Evolutionary conservation across 2,329 filamentous ascomycete species (phyloP), one percentile per base, ranked within the genome.

Genomic region (Coniochaeta sp.): DNA sequence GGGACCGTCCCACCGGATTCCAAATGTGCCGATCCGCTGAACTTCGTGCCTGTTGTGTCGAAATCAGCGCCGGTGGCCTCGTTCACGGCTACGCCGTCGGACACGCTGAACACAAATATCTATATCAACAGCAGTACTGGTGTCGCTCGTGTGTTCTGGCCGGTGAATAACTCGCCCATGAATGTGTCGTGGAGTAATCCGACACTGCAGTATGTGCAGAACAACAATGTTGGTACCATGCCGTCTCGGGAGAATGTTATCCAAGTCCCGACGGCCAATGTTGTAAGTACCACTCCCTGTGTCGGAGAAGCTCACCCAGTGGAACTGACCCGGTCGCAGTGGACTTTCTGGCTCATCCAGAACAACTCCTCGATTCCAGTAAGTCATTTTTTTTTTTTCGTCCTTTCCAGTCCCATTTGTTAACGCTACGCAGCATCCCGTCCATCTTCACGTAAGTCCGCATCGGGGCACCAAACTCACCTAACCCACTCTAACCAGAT

Each of bases 371-470:
- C 59, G 8, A 31, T 65, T 22, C 59, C 67, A 17, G 38, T 40
- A 40, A 40, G 38, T 9, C 17, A 40, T 40, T 40, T 17, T 17
- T 31, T 31, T 5, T 31, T 6, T 5, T 5, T 31, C 28, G 28
- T 31, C 38, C 36, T 9, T 38, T 38, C 36, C 7, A 38, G 36
- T 6, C 8, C 36, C 36, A 4, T 38, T 17, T n/a, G 9, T 17
- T 40, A 40, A 40, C 11, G 3, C 16, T 9, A 40, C n/a, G 38
- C 16, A 40, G 16, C 64, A 66, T 38, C 65, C 63, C 19, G 64
- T 67, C 61, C 65, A 68, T 44, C 63, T 68, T 17, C 64, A 68
- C 36, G 65, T 67, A 61, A 61, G 65, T 66, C 24, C 26, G 12
- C n/a, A n/a, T n/a, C n/a, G n/a, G n/a, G n/a, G n/a, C n/a, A n/a